Conservation (phyloP, 352 stramenopile genomes). For the Pythium sukuiense region DNA sequence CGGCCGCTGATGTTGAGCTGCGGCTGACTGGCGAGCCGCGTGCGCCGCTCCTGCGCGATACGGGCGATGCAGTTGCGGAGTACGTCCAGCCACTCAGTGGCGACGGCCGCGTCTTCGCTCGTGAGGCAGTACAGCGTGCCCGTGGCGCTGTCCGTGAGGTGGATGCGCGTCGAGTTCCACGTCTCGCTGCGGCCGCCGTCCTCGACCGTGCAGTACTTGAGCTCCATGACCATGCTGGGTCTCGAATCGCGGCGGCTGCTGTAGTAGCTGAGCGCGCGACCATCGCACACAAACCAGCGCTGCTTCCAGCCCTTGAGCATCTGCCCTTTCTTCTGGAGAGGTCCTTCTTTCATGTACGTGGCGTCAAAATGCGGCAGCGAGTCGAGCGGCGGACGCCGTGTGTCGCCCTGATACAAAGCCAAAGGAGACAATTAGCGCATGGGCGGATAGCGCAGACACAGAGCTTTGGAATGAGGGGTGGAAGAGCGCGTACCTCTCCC, state of each 20-base stretch:
- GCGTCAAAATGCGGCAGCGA: conserved; percentile 50
- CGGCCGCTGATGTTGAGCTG: background rate
- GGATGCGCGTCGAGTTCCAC: conserved; percentile 80
- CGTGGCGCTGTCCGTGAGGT: conserved; percentile 65
- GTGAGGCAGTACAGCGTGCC: conserved; percentile 81
- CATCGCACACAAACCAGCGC: conserved; percentile 82
- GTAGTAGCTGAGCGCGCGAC: conserved; percentile 72
- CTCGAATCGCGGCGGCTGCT: conserved; percentile 63
- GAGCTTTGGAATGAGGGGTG: background rate
- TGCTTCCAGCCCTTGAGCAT: conserved; percentile 78
- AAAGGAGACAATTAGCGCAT: conserved; percentile 14
- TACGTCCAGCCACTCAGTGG: conserved; percentile 68
- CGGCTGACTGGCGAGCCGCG: conserved; percentile 17
- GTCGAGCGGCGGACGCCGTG: conserved; percentile 44
- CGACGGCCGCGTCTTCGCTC: conserved; percentile 53
- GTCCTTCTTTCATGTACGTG: conserved; percentile 72
- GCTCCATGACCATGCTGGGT: conserved; percentile 69
- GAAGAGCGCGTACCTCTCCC: conserved; percentile 29
- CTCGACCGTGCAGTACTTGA: conserved; percentile 72
- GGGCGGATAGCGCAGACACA: background rate
- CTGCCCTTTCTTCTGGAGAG: conserved; percentile 79
- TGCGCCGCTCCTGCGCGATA: conserved; percentile 9
- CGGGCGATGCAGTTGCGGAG: conserved; percentile 48
- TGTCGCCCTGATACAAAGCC: conserved; percentile 40
- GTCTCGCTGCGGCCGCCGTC: conserved; percentile 76